phyloP scores from a whole-genome alignment of 2,329 filamentous ascomycete species.

The Neodidymelliopsis sp. region DNA sequence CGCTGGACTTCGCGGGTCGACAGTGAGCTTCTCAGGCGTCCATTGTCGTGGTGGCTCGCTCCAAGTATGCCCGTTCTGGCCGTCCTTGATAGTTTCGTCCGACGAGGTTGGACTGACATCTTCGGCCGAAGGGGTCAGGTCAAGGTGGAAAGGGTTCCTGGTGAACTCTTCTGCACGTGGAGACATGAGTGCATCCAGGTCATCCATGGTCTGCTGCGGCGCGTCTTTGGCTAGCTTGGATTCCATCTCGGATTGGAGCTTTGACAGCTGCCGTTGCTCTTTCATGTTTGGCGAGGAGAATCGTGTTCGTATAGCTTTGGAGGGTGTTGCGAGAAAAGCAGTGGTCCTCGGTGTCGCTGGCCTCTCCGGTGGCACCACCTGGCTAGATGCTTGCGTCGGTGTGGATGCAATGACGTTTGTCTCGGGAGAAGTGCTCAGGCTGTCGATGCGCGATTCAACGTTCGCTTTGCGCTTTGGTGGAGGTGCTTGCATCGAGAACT shows the following conservation, averaged over 20 bases:
- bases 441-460: constrained; percentile 32
- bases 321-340: constrained; percentile 40
- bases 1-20: constrained; percentile 76
- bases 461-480: constrained; percentile 19
- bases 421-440: constrained; percentile 31
- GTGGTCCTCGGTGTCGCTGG: constrained; percentile 25
- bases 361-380: constrained; percentile 19
- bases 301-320: constrained; percentile 42
- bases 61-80: constrained; percentile 37
- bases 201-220: constrained; percentile 44
- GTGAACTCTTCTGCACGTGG: constrained; percentile 78
- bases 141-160: constrained; percentile 54
- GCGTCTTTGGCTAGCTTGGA: constrained; percentile 42
- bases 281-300: constrained; percentile 51
- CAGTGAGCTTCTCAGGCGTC: constrained; percentile 65
- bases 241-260: constrained; percentile 51
- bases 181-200: constrained; percentile 68
- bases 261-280: constrained; percentile 48
- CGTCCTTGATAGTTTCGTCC: constrained; percentile 43
- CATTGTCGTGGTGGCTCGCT: constrained; percentile 39
- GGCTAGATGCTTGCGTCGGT: constrained; percentile 17
- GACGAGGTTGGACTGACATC: constrained; percentile 44
- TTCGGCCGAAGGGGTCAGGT: constrained; percentile 31
- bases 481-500: constrained; percentile 19
- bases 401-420: constrained; percentile 17